These are phyloP conservation scores for Usnea hakonensis DNA, from an alignment of 495 filamentous ascomycete genomes.

Conservation along the genomic window DNA sequence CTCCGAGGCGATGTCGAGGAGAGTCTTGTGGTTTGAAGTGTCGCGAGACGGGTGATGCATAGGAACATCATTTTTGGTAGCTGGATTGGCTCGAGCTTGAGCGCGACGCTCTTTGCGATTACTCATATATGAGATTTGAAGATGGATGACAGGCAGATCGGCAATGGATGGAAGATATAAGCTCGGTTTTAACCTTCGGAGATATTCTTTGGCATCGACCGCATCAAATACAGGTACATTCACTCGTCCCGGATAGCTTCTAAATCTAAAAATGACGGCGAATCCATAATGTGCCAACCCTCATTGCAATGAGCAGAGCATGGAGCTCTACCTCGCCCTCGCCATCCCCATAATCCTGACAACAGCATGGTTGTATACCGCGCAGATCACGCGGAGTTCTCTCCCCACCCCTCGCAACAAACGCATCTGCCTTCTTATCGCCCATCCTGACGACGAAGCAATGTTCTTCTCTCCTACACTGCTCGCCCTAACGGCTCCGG, in stretches of 20 bases:
- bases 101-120: slow-evolving; percentile 47
- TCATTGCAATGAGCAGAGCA: neutral
- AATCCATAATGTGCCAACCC: neutral
- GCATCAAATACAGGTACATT: neutral
- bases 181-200: slow-evolving; percentile 3
- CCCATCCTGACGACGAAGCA: slow-evolving; percentile 96
- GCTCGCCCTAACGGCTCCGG: slow-evolving; percentile 64
- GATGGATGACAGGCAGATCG: neutral
- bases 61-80: slow-evolving; percentile 24
- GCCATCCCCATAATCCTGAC: slow-evolving; percentile 54
- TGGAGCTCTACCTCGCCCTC: slow-evolving; percentile 46
- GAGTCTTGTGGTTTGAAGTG: slow-evolving; percentile 32
- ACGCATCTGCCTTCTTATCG: slow-evolving; percentile 82
- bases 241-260: neutral
- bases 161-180: neutral
- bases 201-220: neutral
- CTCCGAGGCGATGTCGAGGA: slow-evolving; percentile 45
- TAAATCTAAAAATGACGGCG: neutral
- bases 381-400: slow-evolving; percentile 41
- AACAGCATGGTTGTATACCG: slow-evolving; percentile 48
- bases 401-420: slow-evolving; percentile 70
- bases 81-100: slow-evolving; percentile 26
- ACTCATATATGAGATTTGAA: slow-evolving; percentile 4
- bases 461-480: slow-evolving; percentile 98
- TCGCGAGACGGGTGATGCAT: slow-evolving; percentile 16